phyloP scores from a whole-genome alignment of 306 rosid species.

The Dryas alaskensis region DNA sequence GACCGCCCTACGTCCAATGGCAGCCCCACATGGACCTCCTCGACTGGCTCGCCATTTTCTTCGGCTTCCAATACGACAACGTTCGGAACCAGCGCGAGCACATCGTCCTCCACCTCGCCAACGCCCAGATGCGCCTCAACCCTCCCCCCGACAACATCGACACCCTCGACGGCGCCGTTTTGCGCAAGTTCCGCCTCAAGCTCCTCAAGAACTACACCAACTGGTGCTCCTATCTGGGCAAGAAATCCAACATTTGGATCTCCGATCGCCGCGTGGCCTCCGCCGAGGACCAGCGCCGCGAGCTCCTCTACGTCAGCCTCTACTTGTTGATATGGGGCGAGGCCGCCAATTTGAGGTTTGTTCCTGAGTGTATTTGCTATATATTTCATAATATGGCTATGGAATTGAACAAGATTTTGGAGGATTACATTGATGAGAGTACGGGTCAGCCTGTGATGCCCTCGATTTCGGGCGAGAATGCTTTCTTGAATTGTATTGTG shows the following conservation, averaged over 20 bases:
- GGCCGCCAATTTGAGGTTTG: slow-evolving; percentile 77
- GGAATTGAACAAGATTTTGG: slow-evolving; percentile 74
- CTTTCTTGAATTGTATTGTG: slow-evolving; percentile 61
- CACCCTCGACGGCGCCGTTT: slow-evolving; percentile 55
- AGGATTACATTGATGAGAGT: slow-evolving; percentile 80
- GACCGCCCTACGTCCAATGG: slow-evolving; percentile 76
- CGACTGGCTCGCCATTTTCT: slow-evolving; percentile 86
- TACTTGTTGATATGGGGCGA: slow-evolving; percentile 92
- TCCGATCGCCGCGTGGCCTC: slow-evolving; percentile 41
- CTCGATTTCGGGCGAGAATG: slow-evolving; percentile 71
- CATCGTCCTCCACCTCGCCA: slow-evolving; percentile 84
- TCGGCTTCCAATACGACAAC: slow-evolving; percentile 79
- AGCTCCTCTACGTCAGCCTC: slow-evolving; percentile 78
- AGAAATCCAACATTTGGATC: slow-evolving; percentile 82
- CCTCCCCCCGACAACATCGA: slow-evolving; percentile 96
- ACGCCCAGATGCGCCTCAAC: slow-evolving; percentile 90
- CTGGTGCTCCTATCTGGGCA: slow-evolving; percentile 93
- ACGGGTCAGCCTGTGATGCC: slow-evolving; percentile 90
- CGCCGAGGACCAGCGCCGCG: slow-evolving; percentile 60
- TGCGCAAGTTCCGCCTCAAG: slow-evolving; percentile 76
- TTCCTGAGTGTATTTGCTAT: slow-evolving; percentile 81
- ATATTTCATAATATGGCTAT: slow-evolving; percentile 85
- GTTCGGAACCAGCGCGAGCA: slow-evolving; percentile 98
- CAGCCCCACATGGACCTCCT: slow-evolving; percentile 66
- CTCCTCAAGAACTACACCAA: slow-evolving; percentile 62